phyloP scores from a whole-genome alignment of 495 filamentous ascomycete species.

The Chaetomium cochliodes region DNA sequence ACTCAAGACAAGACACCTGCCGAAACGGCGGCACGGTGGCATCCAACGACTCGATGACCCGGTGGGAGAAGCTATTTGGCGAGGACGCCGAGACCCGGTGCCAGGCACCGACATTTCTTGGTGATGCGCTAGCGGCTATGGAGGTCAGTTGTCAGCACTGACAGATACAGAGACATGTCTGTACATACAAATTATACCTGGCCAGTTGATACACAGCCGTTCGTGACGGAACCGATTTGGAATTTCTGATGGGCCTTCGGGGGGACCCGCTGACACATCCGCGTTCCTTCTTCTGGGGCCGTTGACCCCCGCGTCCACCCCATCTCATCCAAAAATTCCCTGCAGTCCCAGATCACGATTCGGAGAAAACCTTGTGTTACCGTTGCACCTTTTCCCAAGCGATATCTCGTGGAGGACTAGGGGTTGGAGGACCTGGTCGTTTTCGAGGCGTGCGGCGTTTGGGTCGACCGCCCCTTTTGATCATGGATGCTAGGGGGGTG shows the following conservation, averaged over 20 bases:
- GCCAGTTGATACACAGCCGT: not conserved
- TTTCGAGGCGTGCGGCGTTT: no score
- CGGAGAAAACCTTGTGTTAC: conserved; percentile 2
- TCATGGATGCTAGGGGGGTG: no score
- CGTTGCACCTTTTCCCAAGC: not conserved
- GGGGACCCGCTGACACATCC: conserved; percentile 1
- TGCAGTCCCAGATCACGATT: not conserved
- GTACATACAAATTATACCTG: not conserved
- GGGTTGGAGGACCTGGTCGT: no score
- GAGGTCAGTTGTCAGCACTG: conserved; percentile 8
- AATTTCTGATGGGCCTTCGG: not conserved
- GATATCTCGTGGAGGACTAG: no score
- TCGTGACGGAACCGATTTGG: not conserved
- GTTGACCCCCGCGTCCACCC: conserved; percentile 1
- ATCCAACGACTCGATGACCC: not conserved
- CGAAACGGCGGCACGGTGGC: conserved; percentile 2
- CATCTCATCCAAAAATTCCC: conserved; percentile 7
- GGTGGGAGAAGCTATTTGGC: not conserved
- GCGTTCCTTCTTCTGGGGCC: not conserved
- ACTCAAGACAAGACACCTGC: not conserved
- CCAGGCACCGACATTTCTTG: conserved; percentile 17
- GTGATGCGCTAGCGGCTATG: conserved; percentile 5
- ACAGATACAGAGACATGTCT: not conserved
- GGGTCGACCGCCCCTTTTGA: no score
- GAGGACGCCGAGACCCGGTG: conserved; percentile 5